Conservation (phyloP, 345 rosid genomes). For the Salix brachista region DNA sequence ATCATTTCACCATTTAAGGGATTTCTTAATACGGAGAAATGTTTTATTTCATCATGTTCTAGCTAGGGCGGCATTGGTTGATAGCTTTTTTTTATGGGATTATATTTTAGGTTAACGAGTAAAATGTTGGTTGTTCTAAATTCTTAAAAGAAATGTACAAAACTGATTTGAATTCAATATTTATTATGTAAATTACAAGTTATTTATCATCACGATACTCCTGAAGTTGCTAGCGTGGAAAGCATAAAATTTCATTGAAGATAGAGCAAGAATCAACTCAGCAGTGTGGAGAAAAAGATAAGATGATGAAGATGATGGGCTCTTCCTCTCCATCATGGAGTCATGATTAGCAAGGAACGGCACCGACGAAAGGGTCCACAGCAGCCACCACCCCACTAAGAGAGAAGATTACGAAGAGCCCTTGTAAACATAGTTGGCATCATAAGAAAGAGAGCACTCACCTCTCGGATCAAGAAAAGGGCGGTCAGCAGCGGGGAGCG, state of each 20-base stretch:
- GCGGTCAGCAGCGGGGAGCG: constrained; percentile 25
- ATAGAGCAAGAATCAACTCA: too few relatives aligned
- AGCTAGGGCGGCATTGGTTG: too few relatives aligned
- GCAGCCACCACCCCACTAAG: not conserved
- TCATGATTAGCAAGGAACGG: constrained; percentile 25
- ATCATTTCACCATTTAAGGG: constrained; percentile 6
- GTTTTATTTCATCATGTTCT: not conserved
- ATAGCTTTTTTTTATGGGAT: too few relatives aligned
- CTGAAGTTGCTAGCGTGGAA: too few relatives aligned
- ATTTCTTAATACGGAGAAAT: not conserved
- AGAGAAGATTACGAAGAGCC: not conserved
- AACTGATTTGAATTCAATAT: too few relatives aligned
- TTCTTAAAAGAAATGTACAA: accelerated
- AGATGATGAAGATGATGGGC: not conserved
- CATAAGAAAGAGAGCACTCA: not conserved
- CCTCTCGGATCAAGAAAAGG: not conserved
- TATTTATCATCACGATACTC: too few relatives aligned
- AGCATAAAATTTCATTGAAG: too few relatives aligned
- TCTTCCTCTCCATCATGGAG: constrained; percentile 12
- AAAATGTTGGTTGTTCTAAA: too few relatives aligned
- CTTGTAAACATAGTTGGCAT: not conserved
- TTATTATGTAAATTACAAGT: too few relatives aligned
- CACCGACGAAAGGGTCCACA: constrained; percentile 20
- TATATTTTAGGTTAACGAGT: too few relatives aligned
- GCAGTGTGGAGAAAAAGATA: not conserved